Evolutionary conservation across 345 rosid species (phyloP), one percentile per base, ranked within the genome.

Genomic region (Bretschneidera sinensis): DNA sequence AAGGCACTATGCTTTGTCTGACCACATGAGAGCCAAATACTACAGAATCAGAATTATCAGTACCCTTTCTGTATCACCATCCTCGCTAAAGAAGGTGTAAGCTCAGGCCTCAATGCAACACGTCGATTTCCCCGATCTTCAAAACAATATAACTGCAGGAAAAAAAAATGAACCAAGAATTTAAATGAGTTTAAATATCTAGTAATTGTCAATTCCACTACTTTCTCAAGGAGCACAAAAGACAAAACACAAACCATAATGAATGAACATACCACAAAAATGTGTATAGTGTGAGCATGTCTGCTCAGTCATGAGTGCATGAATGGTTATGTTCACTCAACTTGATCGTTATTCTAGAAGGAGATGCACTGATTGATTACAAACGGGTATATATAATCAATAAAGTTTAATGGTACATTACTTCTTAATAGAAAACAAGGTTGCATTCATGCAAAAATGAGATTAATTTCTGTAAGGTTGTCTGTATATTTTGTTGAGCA

Each of bases 91-190:
- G 99, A 92, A 54, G 99, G 97, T 9, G 96, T 92, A 63, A 85
- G 97, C 84, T 92, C 97, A 25, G 96, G 98, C 78, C 99, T 87
- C 83, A 92, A 82, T 39, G 97, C 96, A 75, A 92, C 96, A 71
- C 95, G 97, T 2, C 98, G 94, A 63, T 87, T 92, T 61, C 96
- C 96, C 24, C 86, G 74, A 77, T 92, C 99, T 72, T 92, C 97
- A 68, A 92, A 92, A 79, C 95, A 85, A 68, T 92, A 92, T 20
- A 92, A 72, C 97, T 92, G 77, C 85, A 80, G 5, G 5, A 24
- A 22, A 17, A 62, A 59, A 48, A 21, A 52, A 20, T 2, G 24
- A n/a, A n/a, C n/a, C n/a, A 20, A 51, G 5, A 57, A 21, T 43
- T 8, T 14, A 7, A 17, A 2, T 1, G 1, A n/a, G 39, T 56